A percentile compares a stretch with the other conserved stretches of the same genome.
Conservation (phyloP, 345 rosid species). For the Eucalyptus cladocalyx region DNA sequence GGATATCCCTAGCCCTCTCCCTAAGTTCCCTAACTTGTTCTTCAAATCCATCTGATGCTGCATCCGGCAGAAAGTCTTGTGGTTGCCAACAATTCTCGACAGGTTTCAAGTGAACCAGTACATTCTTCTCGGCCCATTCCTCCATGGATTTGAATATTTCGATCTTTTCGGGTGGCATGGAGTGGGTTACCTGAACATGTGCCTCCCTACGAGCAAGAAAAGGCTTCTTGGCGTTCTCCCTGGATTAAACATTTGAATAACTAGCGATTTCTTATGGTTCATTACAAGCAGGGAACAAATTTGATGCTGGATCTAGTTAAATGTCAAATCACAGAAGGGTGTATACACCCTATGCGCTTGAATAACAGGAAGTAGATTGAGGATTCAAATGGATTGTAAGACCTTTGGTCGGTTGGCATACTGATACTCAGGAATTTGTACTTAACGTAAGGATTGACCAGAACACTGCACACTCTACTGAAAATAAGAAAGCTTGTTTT, state of each 20-base stretch:
- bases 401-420: not conserved
- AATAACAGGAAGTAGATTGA: not conserved
- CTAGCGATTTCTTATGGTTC: not conserved
- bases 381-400: not conserved
- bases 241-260: slow-evolving; percentile 3
- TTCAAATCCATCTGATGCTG: slow-evolving; percentile 66
- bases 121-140: slow-evolving; percentile 68
- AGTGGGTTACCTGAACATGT: slow-evolving; percentile 71
- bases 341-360: not conserved
- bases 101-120: slow-evolving; percentile 53
- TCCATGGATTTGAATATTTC: slow-evolving; percentile 84
- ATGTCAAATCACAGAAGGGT: not conserved
- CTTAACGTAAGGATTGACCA: not conserved
- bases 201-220: slow-evolving; percentile 61
- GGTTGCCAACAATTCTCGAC: slow-evolving; percentile 95
- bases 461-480: not conserved
- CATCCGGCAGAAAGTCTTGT: slow-evolving; percentile 78
- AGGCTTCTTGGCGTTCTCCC: slow-evolving; percentile 64
- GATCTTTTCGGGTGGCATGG: slow-evolving; percentile 81
- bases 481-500: not conserved
- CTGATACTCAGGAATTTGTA: not conserved
- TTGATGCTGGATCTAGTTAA: not conserved
- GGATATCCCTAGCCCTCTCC: slow-evolving; percentile 75
- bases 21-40: slow-evolving; percentile 75
- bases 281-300: not conserved